A percentile compares a stretch with the other conserved stretches of the same genome.
phyloP scores from a whole-genome alignment of 495 filamentous ascomycete genomes.

The Podospora australis region DNA sequence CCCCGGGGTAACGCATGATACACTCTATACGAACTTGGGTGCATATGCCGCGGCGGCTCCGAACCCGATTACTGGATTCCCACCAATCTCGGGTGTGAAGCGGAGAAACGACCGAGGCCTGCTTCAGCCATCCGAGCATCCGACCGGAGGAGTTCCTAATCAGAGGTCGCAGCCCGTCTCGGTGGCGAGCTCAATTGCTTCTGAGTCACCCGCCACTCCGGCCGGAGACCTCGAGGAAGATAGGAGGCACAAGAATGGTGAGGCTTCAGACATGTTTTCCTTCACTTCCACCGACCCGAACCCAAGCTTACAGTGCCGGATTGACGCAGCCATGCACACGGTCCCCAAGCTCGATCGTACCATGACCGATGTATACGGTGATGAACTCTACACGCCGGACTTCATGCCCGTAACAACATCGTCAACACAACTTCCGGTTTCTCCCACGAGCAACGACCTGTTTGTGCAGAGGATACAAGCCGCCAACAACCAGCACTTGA shows the following conservation, averaged over 20 bases:
- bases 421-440: constrained; percentile 41
- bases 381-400: constrained; percentile 75
- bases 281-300: constrained; percentile 44
- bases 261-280: constrained; percentile 35
- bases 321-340: constrained; percentile 44
- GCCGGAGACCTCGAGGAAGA: constrained; percentile 42
- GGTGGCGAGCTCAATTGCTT: constrained; percentile 43
- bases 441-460: constrained; percentile 51
- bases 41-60: constrained; percentile 16
- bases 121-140: constrained; percentile 28
- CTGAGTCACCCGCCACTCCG: constrained; percentile 52
- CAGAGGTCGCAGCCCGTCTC: constrained; percentile 40
- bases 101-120: constrained; percentile 31
- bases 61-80: constrained; percentile 19
- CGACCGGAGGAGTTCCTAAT: constrained; percentile 27
- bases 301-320: constrained; percentile 28
- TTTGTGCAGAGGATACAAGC: constrained; percentile 71
- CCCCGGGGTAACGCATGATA: constrained; percentile 21
- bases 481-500: constrained; percentile 66
- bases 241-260: constrained; percentile 42
- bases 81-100: constrained; percentile 25
- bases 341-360: constrained; percentile 80
- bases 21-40: constrained; percentile 30
- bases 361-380: constrained; percentile 75
- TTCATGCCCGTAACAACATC: constrained; percentile 47